Evolutionary conservation across 495 filamentous ascomycete species (phyloP), one percentile per base, ranked within the genome.

Genomic region (Daldinia childiae): DNA sequence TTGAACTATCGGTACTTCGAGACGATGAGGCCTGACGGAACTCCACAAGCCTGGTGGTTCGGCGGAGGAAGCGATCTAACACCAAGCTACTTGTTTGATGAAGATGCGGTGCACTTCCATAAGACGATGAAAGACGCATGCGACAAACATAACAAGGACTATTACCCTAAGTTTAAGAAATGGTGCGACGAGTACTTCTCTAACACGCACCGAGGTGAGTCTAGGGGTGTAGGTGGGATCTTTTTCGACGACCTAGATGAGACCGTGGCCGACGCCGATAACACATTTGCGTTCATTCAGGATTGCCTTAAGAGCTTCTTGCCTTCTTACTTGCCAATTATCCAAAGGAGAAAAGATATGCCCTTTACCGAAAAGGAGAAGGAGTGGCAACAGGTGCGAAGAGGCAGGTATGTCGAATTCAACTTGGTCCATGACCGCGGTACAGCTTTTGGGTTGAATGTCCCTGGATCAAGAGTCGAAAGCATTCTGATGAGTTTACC

Each of bases 1-100:
- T 85, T 99, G 66, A 99, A 99, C 84, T 99, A 99, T 84, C 88
- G 95, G 3, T 99, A 99, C 83, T 99, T 99, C 77, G 95, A 99
- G 84, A 99, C 95, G 6, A 89, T 90, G 75, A 91, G 91, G 65
- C 81, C 86, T 7, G 88, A 91, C 68, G 91, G 91, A 8, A 86
- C 84, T 5, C 88, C 92, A 15, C 90, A 93, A 54, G 86, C 91
- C 1, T 99, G 96, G 96, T 99, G 95, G 95, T 99, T 97, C 69
- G 95, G 95, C 48, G 95, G 95, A 24, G 95, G 95, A 29, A 94
- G 92, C 6, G 95, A 99, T 82, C 80, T 99, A 57, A 99, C 95
- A 7, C 95, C 95, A 0, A 88, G 86, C 71, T 99, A 98, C 76
- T 88, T 99, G 19, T 98, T 96, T 82, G 93, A 97, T 66, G 96